Conservation (phyloP, 2,329 filamentous ascomycete genomes). For the Ophiocordyceps camponoti-floridani region DNA sequence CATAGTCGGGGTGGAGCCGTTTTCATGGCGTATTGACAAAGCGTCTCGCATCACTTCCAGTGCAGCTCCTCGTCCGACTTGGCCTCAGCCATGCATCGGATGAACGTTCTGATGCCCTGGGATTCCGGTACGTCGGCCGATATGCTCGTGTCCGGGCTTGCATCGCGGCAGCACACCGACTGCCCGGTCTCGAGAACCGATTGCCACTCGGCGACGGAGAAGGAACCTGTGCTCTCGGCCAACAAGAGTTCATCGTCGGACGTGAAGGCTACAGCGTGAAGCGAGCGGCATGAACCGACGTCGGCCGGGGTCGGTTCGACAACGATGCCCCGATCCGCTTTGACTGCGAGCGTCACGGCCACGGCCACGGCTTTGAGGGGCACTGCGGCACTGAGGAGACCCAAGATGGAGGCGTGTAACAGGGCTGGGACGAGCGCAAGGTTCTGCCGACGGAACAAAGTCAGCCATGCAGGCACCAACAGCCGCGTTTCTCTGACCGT, state of each 20-base stretch:
- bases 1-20: background rate
- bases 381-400: conserved; percentile 66
- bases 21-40: background rate
- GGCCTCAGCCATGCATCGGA: conserved; percentile 40
- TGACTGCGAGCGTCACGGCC: conserved; percentile 44
- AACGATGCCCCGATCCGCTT: conserved; percentile 25
- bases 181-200: conserved; percentile 46
- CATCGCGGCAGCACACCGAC: conserved; percentile 38
- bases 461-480: background rate
- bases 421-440: conserved; percentile 66
- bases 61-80: conserved; percentile 35
- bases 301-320: conserved; percentile 45
- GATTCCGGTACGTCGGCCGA: conserved; percentile 23
- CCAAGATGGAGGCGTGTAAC: conserved; percentile 60
- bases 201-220: conserved; percentile 62
- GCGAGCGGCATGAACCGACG: conserved; percentile 44
- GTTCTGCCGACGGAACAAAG: conserved; percentile 32
- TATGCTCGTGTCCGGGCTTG: conserved; percentile 24
- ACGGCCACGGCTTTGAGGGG: conserved; percentile 60
- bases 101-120: conserved; percentile 38
- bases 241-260: conserved; percentile 55
- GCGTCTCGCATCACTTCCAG: conserved; percentile 30
- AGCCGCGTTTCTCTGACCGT: background rate
- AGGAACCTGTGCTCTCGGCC: conserved; percentile 66
- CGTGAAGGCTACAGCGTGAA: conserved; percentile 76